A percentile compares a stretch with the other conserved stretches of the same genome.
Evolutionary conservation across 225 moss, liverwort and hornwort species (phyloP).

Genomic region (Thuidium tamariscinum): DNA sequence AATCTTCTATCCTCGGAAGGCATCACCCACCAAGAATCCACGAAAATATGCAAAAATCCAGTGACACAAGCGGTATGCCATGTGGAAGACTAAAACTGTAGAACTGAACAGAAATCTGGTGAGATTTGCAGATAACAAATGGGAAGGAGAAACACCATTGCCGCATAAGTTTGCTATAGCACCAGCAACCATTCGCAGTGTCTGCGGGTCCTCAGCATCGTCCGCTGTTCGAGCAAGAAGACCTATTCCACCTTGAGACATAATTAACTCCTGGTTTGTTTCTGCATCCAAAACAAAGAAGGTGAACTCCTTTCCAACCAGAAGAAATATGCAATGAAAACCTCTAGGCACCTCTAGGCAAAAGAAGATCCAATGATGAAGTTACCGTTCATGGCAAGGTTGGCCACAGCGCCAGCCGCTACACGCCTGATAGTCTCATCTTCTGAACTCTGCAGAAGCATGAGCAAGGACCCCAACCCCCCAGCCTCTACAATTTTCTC

Average conservation of each 20-base stretch:
- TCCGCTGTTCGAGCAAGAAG: slow-evolving; percentile 90
- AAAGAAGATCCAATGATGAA: not conserved
- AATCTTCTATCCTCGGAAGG: not conserved
- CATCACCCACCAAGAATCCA: not conserved
- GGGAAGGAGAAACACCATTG: slow-evolving; percentile 41
- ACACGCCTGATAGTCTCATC: slow-evolving; percentile 97
- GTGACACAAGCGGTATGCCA: not conserved
- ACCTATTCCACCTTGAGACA: slow-evolving; percentile 93
- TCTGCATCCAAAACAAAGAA: slow-evolving; percentile 31
- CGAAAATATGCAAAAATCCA: not conserved
- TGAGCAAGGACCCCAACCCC: slow-evolving; percentile 77
- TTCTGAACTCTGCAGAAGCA: slow-evolving; percentile 85
- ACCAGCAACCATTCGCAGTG: slow-evolving; percentile 89
- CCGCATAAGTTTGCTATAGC: slow-evolving; percentile 97
- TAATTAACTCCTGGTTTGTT: slow-evolving; percentile 93
- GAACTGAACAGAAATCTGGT: not conserved
- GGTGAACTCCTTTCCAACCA: not conserved
- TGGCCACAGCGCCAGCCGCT: slow-evolving; percentile 95
- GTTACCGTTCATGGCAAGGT: slow-evolving; percentile 95
- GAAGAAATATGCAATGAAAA: not conserved
- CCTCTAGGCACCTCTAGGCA: not conserved
- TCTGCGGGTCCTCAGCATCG: slow-evolving; percentile 96
- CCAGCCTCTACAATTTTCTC: slow-evolving; percentile 98
- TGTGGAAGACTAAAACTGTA: not conserved
- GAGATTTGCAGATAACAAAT: not conserved